Evolutionary conservation across 345 rosid genomes (phyloP), one percentile per base, ranked within the genome.

Genomic region (Boechera retrofracta): DNA sequence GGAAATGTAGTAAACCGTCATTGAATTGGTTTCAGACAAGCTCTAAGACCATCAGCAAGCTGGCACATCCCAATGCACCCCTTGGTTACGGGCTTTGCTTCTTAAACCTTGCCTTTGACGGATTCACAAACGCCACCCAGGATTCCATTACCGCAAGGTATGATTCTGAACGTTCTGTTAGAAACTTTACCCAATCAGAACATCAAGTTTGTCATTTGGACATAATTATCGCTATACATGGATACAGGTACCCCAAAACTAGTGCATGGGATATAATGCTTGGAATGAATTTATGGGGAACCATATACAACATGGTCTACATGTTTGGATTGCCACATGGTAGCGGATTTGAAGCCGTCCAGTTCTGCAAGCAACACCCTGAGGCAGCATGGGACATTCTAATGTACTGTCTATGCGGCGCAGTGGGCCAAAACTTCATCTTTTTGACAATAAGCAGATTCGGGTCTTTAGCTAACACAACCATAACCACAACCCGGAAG

Each of bases 251-350:
- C 76, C 96, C 93, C 2, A 89, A 91, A 85, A 95, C 98, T 9
- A 88, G 79, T 63, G 98, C 99, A 32, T 95, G 99, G 98, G 97
- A 89, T 71, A 92, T 95, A 74, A 92, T 95, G 99, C 71, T 95
- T 82, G 99, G 98, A 69, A 95, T 95, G 98, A 95, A 95, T 77
- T 64, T 92, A 55, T 92, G 99, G 98, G 99, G 98, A 10, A 92
- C 98, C 77, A 84, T 92, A 61, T 92, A 95, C 89, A 95, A 91
- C 84, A 74, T 89, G 76, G 59, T 92, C 61, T 95, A 88, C 89
- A 95, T 95, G 99, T 92, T 95, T 72, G 91, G 94, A 32, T 86
- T 86, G 87, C 93, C 97, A 5, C 74, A 83, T 11, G 97, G 88
- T 16, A 89, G 87, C 31, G 99, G 99, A 36, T 95, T 78, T 7